These are phyloP conservation scores for Alternaria triticina DNA, from an alignment of 2,329 filamentous ascomycete species.

Conservation along the genomic window DNA sequence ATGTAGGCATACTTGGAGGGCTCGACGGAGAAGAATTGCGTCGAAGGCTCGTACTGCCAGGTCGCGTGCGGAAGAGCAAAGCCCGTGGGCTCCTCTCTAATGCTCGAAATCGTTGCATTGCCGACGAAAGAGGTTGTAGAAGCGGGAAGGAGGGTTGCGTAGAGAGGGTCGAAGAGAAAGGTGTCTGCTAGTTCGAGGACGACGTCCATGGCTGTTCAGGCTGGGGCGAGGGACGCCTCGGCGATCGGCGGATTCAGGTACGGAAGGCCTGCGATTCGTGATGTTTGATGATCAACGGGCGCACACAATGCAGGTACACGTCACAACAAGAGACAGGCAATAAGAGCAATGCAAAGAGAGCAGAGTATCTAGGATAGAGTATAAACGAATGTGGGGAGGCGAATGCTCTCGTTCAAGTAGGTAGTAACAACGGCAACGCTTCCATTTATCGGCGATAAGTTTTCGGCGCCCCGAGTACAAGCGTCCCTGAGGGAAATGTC, in stretches of 20 bases:
- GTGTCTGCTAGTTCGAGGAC: constrained; percentile 86
- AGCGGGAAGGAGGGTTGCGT: constrained; percentile 71
- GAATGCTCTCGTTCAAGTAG: constrained; percentile 10
- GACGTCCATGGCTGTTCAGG: constrained; percentile 74
- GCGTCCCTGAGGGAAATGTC: background rate
- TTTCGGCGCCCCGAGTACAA: constrained; percentile 12
- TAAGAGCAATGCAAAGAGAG: background rate
- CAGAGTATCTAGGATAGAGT: background rate
- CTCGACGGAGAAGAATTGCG: constrained; percentile 69
- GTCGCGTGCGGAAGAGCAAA: constrained; percentile 34
- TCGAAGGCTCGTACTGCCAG: constrained; percentile 77
- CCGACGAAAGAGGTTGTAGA: constrained; percentile 54
- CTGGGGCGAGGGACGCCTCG: constrained; percentile 14
- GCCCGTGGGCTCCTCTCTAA: constrained; percentile 48
- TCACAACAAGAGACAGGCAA: background rate
- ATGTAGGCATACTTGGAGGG: constrained; percentile 79
- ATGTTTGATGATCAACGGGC: constrained; percentile 3
- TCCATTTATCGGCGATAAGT: constrained; percentile 15
- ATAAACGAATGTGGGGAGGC: constrained; percentile 9
- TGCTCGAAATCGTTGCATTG: constrained; percentile 65
- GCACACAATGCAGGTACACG: constrained; percentile 1
- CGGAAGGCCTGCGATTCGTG: constrained; percentile 27
- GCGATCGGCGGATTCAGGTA: constrained; percentile 24
- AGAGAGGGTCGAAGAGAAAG: constrained; percentile 79
- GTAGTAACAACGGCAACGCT: constrained; percentile 7